These are phyloP conservation scores for Kondoa subrosea DNA, from an alignment of 768 basidiomycete genomes.

Conservation along the genomic window DNA sequence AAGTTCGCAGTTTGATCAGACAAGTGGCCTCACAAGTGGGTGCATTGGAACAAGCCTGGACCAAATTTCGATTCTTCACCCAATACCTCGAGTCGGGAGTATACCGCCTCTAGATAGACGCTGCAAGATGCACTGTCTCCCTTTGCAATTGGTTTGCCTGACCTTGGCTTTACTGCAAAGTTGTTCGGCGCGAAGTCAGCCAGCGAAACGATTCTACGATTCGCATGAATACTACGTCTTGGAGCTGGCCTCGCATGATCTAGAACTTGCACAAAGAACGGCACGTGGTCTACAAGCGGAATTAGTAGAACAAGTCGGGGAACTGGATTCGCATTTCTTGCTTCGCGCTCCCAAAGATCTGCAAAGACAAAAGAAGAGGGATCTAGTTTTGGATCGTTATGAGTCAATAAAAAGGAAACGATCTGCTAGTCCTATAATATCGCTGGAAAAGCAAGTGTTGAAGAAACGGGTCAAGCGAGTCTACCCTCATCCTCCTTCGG, in stretches of 20 bases:
- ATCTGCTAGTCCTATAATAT: slow-evolving; percentile 22
- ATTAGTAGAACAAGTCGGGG: slow-evolving; percentile 72
- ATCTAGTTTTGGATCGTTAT: slow-evolving; percentile 22
- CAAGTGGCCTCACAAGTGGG: no score
- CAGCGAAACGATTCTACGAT: slow-evolving; percentile 31
- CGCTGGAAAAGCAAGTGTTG: slow-evolving; percentile 28
- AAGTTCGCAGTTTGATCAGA: no score
- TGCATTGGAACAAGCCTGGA: no score
- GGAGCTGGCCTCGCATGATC: slow-evolving; percentile 10
- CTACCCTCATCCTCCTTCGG: slow-evolving; percentile 20
- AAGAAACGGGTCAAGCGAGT: slow-evolving; percentile 32
- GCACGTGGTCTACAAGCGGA: slow-evolving; percentile 53
- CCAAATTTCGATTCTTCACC: no score
- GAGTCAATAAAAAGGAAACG: neutral
- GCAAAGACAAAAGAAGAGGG: slow-evolving; percentile 31
- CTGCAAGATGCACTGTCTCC: no score
- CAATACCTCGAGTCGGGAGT: no score
- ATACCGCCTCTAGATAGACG: no score
- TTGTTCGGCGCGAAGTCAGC: no score
- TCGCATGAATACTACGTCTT: slow-evolving; percentile 56
- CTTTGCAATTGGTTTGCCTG: no score
- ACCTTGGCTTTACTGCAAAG: no score
- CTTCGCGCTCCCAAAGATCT: slow-evolving; percentile 40
- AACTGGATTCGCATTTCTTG: slow-evolving; percentile 66
- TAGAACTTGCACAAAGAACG: slow-evolving; percentile 37